phyloP scores from a whole-genome alignment of 148 eudicot genomes.

The Camellia lanceoleosa region DNA sequence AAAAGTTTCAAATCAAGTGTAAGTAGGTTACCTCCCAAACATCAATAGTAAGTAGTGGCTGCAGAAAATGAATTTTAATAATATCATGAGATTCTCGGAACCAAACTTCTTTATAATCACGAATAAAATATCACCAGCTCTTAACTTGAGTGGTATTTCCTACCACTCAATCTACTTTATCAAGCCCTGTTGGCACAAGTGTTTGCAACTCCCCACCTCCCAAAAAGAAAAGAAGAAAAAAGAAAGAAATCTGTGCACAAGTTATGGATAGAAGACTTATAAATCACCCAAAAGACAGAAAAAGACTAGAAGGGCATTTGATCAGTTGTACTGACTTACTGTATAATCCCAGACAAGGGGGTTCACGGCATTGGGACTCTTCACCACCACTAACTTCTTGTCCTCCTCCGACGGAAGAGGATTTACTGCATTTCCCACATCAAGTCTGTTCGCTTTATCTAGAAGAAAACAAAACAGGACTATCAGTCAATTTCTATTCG shows the following conservation, averaged over 20 bases:
- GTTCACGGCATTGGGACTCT: slow-evolving; percentile 91
- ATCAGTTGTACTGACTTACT: slow-evolving; percentile 43
- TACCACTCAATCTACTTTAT: background rate
- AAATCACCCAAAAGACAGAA: background rate
- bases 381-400: slow-evolving; percentile 83
- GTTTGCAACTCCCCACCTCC: background rate
- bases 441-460: slow-evolving; percentile 73
- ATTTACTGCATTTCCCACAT: slow-evolving; percentile 70
- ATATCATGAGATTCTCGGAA: slow-evolving; percentile 7
- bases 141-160: background rate
- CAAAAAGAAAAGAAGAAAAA: background rate
- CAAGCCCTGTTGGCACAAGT: background rate
- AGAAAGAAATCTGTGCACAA: background rate
- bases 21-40: slow-evolving; percentile 77
- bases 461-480: slow-evolving; percentile 8
- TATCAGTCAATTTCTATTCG: background rate
- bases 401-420: slow-evolving; percentile 81
- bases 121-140: background rate
- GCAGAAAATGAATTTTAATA: slow-evolving; percentile 31
- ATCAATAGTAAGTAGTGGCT: slow-evolving; percentile 94
- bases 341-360: slow-evolving; percentile 88
- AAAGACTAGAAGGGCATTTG: background rate
- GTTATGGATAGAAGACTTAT: background rate
- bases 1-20: background rate
- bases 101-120: background rate